Evolutionary conservation across 2,329 filamentous ascomycete species (phyloP), one percentile per base, ranked within the genome.

Genomic region (Hymenoscyphus albidus): DNA sequence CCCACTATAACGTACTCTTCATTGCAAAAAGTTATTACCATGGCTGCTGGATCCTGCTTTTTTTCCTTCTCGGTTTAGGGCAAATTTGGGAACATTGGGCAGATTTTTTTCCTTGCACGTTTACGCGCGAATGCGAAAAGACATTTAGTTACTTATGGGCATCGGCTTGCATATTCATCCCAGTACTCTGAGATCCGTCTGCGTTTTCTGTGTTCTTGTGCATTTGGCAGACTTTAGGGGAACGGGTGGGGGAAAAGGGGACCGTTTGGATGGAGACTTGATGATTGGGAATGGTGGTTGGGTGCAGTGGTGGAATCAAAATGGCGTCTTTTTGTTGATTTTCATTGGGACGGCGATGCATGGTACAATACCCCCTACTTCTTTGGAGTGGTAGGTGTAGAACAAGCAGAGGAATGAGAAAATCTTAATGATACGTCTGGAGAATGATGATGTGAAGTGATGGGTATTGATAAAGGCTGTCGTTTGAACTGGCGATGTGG

Each of bases 141-240:
- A 54, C 14, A 54, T 54, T 54, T 54, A 54, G 48, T 27, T 61
- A 61, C 59, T 61, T 61, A 57, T 62, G 60, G 60, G 60, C 60
- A 62, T 56, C 22, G 56, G 60, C 32, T 62, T 62, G 60, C 60
- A 62, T 63, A 62, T 66, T 68, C 61, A 69, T 68, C 59, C 63
- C 59, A 68, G 64, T 70, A 68, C 65, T 68, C 67, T 65, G 35
- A 66, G n/a, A 64, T 27, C 7, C 22, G 18, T 35, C 14, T 14
- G 31, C 55, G 32, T 38, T 58, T 40, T 18, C 40, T 5, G 16
- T 16, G 14, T 27, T 59, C 7, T 59, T 59, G 31, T 58, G 31
- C 48, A 22, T 54, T 54, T 27, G 22, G 48, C 48, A 54, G 48
- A 27, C 22, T 54, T 22, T 54, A 12, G 48, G 48, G 5, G 48